These are phyloP conservation scores for Sporothrix curviconia DNA, from an alignment of 2,329 filamentous ascomycete species.

Conservation along the genomic window DNA sequence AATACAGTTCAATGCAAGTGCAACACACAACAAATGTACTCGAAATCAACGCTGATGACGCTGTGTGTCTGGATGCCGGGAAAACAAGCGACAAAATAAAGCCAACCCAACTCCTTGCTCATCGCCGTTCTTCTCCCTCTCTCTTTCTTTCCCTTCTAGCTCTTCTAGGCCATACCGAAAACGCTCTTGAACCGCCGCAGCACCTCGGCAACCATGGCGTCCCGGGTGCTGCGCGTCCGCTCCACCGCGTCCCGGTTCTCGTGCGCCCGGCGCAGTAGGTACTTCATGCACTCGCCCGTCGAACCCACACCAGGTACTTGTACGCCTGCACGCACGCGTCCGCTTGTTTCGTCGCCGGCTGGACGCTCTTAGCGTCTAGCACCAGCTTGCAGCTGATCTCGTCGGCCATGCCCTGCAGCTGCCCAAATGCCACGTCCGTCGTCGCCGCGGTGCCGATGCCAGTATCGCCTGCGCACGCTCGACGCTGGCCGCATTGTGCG, in stretches of 20 bases:
- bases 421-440: slow-evolving; percentile 57
- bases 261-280: slow-evolving; percentile 63
- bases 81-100: not conserved
- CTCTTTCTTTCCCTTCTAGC: not conserved
- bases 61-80: not conserved
- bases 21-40: not conserved
- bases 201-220: slow-evolving; percentile 58
- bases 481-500: slow-evolving; percentile 74
- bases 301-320: slow-evolving; percentile 65
- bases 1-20: not conserved
- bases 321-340: slow-evolving; percentile 37
- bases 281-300: slow-evolving; percentile 78
- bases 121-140: too few relatives aligned
- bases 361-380: slow-evolving; percentile 16
- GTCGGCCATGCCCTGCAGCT: slow-evolving; percentile 93
- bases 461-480: slow-evolving; percentile 47
- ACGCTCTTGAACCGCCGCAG: slow-evolving; percentile 44
- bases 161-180: slow-evolving; percentile 32
- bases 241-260: slow-evolving; percentile 68
- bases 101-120: too few relatives aligned
- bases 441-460: slow-evolving; percentile 34
- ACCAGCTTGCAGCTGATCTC: slow-evolving; percentile 68
- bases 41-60: slow-evolving; percentile 1
- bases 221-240: slow-evolving; percentile 53
- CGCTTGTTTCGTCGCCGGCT: slow-evolving; percentile 6